Percentiles rank a stretch among this genome's conserved stretches.
phyloP scores from a whole-genome alignment of 1,139 yeast genomes.

The Blastobotrys proliferans region DNA sequence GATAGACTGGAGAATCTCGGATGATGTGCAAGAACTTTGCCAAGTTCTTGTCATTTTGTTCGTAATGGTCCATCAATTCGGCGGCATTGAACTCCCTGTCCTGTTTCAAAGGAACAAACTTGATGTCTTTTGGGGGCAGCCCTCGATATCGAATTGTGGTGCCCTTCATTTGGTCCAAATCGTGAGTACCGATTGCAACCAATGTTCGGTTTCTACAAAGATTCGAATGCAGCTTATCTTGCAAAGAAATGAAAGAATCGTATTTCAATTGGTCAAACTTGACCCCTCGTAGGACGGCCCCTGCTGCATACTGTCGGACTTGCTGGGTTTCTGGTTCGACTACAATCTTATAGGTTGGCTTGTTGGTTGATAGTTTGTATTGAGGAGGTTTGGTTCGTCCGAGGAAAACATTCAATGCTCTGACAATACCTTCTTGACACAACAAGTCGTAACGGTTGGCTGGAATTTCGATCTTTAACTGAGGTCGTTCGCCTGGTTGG shows the following conservation, averaged over 20 bases:
- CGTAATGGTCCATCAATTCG: conserved; percentile 84
- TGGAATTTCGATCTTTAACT: conserved; percentile 92
- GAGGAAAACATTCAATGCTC: conserved; percentile 85
- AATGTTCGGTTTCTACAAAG: conserved; percentile 94
- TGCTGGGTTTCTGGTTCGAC: conserved; percentile 68
- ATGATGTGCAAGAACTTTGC: conserved; percentile 87
- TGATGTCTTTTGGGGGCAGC: conserved; percentile 70
- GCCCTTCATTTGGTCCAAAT: conserved; percentile 72
- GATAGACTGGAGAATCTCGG: conserved; percentile 83
- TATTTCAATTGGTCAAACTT: conserved; percentile 78
- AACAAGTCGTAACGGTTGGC: conserved; percentile 97
- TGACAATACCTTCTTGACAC: conserved; percentile 97
- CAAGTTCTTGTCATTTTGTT: conserved; percentile 81
- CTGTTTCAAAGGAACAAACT: conserved; percentile 77
- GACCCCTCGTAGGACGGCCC: conserved; percentile 83
- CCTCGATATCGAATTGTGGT: conserved; percentile 86
- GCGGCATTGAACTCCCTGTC: conserved; percentile 69
- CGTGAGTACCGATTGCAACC: conserved; percentile 99
- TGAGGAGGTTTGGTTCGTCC: conserved; percentile 64
- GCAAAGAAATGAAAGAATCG: conserved; percentile 91
- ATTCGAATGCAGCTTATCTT: conserved; percentile 93
- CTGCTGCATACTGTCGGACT: conserved; percentile 91
- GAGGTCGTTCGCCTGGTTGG: conserved; percentile 75
- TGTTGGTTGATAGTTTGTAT: conserved; percentile 53
- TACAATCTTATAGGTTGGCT: conserved; percentile 46